These are phyloP conservation scores for Penicillium taxi DNA, from an alignment of 495 filamentous ascomycete species.

Conservation along the genomic window DNA sequence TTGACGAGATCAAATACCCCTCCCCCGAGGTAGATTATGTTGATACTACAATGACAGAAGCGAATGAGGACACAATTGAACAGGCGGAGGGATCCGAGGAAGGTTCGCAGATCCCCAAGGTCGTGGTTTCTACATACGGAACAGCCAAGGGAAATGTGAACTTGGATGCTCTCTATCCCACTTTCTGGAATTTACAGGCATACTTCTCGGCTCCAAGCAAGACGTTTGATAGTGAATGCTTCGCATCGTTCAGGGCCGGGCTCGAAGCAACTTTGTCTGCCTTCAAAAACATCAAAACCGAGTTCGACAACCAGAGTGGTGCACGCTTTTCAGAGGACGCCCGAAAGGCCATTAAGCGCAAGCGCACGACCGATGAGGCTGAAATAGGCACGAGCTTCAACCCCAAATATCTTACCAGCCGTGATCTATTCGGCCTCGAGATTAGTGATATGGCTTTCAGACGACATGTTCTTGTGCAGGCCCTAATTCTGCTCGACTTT, in stretches of 20 bases:
- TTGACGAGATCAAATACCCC: constrained; percentile 48
- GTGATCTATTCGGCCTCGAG: constrained; percentile 92
- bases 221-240: constrained; percentile 62
- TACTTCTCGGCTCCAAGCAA: constrained; percentile 84
- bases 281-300: constrained; percentile 72
- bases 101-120: constrained; percentile 35
- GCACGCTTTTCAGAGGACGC: constrained; percentile 52
- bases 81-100: constrained; percentile 12
- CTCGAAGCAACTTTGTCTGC: constrained; percentile 70
- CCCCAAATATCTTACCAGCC: constrained; percentile 91
- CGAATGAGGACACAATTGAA: constrained; percentile 29
- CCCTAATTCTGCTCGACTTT: constrained; percentile 88
- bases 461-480: constrained; percentile 87
- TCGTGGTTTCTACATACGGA: constrained; percentile 43
- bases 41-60: constrained; percentile 56
- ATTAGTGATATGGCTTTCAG: constrained; percentile 90
- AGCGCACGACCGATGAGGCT: constrained; percentile 51
- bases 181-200: constrained; percentile 90
- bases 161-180: constrained; percentile 69
- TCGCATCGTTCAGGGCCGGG: constrained; percentile 68
- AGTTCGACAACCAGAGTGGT: constrained; percentile 42
- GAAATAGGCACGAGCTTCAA: constrained; percentile 75
- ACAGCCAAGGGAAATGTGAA: constrained; percentile 43
- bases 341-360: constrained; percentile 62
- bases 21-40: constrained; percentile 31